Conservation (phyloP, 2,329 filamentous ascomycete genomes). For the Aspergillus nomiae region DNA sequence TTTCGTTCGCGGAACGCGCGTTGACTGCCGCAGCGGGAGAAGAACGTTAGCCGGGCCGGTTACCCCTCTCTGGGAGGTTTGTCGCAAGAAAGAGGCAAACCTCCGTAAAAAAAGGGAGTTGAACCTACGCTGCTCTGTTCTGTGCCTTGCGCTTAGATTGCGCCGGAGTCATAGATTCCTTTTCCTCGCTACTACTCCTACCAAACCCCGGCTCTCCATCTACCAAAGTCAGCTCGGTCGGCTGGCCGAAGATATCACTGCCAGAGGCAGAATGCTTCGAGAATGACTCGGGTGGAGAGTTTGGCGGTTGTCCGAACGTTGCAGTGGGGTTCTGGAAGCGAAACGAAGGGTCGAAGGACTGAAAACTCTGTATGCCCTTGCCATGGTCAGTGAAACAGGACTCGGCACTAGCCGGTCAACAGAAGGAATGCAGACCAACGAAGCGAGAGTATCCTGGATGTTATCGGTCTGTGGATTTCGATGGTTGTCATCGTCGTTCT, state of each 20-base stretch:
- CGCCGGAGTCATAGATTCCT: slow-evolving; percentile 55
- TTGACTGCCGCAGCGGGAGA: slow-evolving; percentile 61
- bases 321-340: slow-evolving; percentile 33
- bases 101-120: not conserved
- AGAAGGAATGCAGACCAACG: slow-evolving; percentile 25
- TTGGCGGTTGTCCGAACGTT: slow-evolving; percentile 33
- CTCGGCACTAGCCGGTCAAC: not conserved
- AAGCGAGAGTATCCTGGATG: slow-evolving; percentile 45
- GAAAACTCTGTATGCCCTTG: slow-evolving; percentile 29
- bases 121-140: slow-evolving; percentile 69
- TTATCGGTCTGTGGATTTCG: slow-evolving; percentile 45
- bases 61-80: not conserved
- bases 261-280: slow-evolving; percentile 36
- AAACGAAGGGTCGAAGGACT: slow-evolving; percentile 42
- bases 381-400: slow-evolving; percentile 14
- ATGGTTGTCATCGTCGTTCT: slow-evolving; percentile 25
- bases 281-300: slow-evolving; percentile 40
- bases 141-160: slow-evolving; percentile 68
- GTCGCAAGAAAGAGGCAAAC: not conserved
- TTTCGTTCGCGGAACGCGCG: slow-evolving; percentile 95
- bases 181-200: slow-evolving; percentile 57
- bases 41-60: not conserved
- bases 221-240: slow-evolving; percentile 29
- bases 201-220: slow-evolving; percentile 33
- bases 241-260: slow-evolving; percentile 26